Evolutionary conservation across 1,139 yeast species (phyloP).

Genomic region (Geotrichum candidum): DNA sequence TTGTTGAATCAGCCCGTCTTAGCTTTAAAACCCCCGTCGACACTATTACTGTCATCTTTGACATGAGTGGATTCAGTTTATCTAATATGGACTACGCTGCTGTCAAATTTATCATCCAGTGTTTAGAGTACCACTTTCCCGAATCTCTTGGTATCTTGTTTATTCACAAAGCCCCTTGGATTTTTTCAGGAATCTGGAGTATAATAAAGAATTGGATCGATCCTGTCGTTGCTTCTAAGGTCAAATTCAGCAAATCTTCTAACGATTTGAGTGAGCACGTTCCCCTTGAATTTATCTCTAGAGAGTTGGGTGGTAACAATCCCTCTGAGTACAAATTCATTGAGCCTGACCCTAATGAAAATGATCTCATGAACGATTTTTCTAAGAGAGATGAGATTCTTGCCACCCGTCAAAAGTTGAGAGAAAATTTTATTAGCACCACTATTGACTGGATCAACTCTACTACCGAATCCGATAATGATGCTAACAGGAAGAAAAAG

Average conservation of each 20-base stretch:
- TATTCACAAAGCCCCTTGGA: conserved; percentile 88
- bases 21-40: conserved; percentile 58
- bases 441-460: conserved; percentile 68
- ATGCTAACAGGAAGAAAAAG: conserved; percentile 43
- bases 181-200: conserved; percentile 81
- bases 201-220: conserved; percentile 81
- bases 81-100: conserved; percentile 80
- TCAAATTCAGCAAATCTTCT: conserved; percentile 60
- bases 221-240: conserved; percentile 80
- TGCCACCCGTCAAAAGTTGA: conserved; percentile 45
- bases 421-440: conserved; percentile 46
- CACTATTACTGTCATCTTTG: conserved; percentile 69
- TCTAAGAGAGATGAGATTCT: conserved; percentile 40
- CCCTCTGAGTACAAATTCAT: conserved; percentile 49
- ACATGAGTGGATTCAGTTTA: conserved; percentile 65
- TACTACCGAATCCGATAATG: conserved; percentile 38
- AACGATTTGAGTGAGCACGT: conserved; percentile 57
- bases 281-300: conserved; percentile 49
- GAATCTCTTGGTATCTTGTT: conserved; percentile 70
- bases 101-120: conserved; percentile 67
- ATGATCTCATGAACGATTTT: conserved; percentile 40
- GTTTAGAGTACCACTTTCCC: conserved; percentile 85
- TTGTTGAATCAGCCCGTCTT: conserved; percentile 66
- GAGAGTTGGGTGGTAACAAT: conserved; percentile 61
- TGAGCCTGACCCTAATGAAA: conserved; percentile 50